Evolutionary conservation across 1,139 yeast genomes (phyloP), one percentile per base, ranked within the genome.

Genomic region (Nadsonia commutata): DNA sequence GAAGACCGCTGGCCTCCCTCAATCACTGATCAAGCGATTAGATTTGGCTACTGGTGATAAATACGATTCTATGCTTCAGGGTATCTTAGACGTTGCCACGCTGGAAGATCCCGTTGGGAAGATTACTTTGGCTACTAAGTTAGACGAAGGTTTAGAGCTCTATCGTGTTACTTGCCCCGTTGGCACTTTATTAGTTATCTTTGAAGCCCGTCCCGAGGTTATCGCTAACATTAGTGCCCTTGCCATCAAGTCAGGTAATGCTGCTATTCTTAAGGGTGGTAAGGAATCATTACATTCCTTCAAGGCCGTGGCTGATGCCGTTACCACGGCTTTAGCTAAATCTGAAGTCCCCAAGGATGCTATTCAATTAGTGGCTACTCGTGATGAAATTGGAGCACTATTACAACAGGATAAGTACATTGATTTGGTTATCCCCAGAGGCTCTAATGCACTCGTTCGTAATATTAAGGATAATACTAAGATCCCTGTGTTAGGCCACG

Each of bases 401-500:
- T 67, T 93, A 55, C 68, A 71, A 43, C 96, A 90, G 63, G 98
- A 90, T 61, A 74, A 72, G 56, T 84, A 80, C 60, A 90, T 93
- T 49, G 98, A 93, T 59, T 71, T 93, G 60, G 98, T 93, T 33
- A 85, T 93, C 54, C 99, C 99, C 48, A 74, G 99, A 57, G 99
- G 99, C 6, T 83, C 95, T 31, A 90, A 90, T 56, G 93, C 77
- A 49, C 72, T 93, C 49, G 99, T 93, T 20, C 74, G 83, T 52
- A 75, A 71, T 60, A 86, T 93, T 60, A 90, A 93, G 62, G 71
- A 75, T 37, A 76, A 76, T 57, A 90, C 98, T 23, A 85, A 86
- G 59, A 93, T 93, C 52, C 96, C 98, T 3, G 98, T 93, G 5
- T 66, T 93, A 61, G 99, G 99, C 44, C 99, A 93, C 61, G 98